These are phyloP conservation scores for Picochlorum sp. DNA, from an alignment of 139 green algal species.

Conservation along the genomic window DNA sequence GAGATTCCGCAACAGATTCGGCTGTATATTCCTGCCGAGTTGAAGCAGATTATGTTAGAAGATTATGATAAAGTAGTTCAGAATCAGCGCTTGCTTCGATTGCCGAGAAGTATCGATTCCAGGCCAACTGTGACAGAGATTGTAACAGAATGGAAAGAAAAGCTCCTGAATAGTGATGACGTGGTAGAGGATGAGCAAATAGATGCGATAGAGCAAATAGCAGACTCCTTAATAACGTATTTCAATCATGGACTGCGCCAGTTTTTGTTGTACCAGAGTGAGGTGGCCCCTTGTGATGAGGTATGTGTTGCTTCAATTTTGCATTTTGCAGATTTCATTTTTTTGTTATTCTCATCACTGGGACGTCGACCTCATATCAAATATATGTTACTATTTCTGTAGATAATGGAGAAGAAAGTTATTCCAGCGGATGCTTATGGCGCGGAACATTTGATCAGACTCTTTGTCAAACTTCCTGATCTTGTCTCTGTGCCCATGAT, in stretches of 20 bases:
- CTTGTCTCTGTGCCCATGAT: conserved; percentile 42
- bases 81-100: conserved; percentile 33
- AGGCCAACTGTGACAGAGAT: conserved; percentile 45
- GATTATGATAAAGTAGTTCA: conserved; percentile 54
- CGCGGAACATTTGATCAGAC: conserved; percentile 74
- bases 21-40: conserved; percentile 40
- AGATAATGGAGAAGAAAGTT: not conserved
- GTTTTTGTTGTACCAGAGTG: conserved; percentile 67
- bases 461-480: conserved; percentile 81
- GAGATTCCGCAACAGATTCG: conserved; percentile 29
- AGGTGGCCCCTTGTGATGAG: conserved; percentile 25
- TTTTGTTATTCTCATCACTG: not conserved
- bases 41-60: conserved; percentile 65
- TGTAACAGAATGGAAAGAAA: conserved; percentile 30
- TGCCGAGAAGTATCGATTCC: conserved; percentile 32
- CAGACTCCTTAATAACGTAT: conserved; percentile 53
- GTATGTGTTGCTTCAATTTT: not conserved
- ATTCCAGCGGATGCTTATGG: conserved; percentile 64
- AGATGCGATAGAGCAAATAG: conserved; percentile 9
- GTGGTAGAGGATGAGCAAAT: not conserved
- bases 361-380: not conserved
- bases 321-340: too few species aligned
- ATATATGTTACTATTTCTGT: too few species aligned
- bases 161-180: conserved; percentile 9
- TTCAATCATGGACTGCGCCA: conserved; percentile 71